Evolutionary conservation across 352 stramenopile genomes (phyloP).

Genomic region (Globisporangium nagaii): DNA sequence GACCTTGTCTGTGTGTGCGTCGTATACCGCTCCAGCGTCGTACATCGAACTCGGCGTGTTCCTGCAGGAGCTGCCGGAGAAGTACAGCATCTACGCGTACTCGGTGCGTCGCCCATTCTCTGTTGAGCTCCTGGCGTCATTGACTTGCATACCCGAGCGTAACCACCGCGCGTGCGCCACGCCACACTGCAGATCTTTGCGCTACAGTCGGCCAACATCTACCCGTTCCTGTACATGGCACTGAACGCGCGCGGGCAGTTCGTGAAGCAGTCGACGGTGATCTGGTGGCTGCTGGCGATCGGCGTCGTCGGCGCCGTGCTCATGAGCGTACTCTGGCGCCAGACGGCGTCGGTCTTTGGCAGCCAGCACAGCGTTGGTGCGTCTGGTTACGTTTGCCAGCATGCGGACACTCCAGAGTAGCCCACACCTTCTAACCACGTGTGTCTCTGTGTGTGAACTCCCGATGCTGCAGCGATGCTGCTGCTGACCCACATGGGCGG

Average conservation of each 20-base stretch:
- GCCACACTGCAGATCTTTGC: conserved; percentile 74
- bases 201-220: conserved; percentile 64
- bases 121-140: no score
- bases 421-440: no score
- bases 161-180: no score
- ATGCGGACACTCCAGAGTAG: no score
- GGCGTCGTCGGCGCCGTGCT: conserved; percentile 43
- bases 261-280: conserved; percentile 30
- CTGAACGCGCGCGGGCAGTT: conserved; percentile 42
- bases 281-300: conserved; percentile 52
- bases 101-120: conserved; percentile 21
- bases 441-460: no score
- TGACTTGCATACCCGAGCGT: no score
- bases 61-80: conserved; percentile 49
- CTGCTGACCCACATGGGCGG: conserved; percentile 57
- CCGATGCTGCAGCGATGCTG: conserved; percentile 38
- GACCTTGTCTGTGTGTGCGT: neutral
- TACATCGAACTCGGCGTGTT: conserved; percentile 61
- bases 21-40: conserved; percentile 18
- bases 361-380: conserved; percentile 43
- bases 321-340: conserved; percentile 49
- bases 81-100: conserved; percentile 66
- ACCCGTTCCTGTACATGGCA: conserved; percentile 64
- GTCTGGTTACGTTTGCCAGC: no score
- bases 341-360: conserved; percentile 46